Base-by-base conservation (phyloP, 805 yeast genomes). In the Monosporozyma siamensis region DNA sequence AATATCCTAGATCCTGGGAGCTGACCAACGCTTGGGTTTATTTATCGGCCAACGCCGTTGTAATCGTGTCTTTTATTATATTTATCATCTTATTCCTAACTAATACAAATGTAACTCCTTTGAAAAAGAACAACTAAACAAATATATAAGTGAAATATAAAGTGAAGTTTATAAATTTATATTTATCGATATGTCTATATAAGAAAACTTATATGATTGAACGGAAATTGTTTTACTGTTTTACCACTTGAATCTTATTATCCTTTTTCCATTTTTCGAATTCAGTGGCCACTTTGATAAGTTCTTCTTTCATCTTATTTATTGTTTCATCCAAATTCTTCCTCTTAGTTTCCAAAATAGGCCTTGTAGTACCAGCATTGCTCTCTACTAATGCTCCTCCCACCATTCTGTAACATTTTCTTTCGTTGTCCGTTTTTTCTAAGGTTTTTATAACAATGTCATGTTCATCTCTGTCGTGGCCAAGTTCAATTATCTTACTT, bases 11-110 rank as follows among this genome's bases (percentile, higher is more conserved):
- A 64, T 81, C 94, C 35, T 92, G 92, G 90, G 85, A 83, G 47
- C 90, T 92, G 55, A 71, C 95, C 23, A 89, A 89, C 63, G 76
- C 97, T 1, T 87, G 96, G 95, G 87, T 89, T 40, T 92, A 92
- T 61, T 65, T 90, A 47, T 71, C 83, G 18, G 73, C 88, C 39
- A 80, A 89, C 12, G 65, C 63, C 3, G 65, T 80, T 26, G 95
- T 94, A 18, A 77, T 81, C 24, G 54, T 66, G 21, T 83, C 82
- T 1, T 92, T 96, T 94, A 58, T 87, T 37, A 50, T 77, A 22
- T 90, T 92, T 60, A 77, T 85, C n/a, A 63, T 75, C 29, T 68
- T 80, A 48, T 89, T 78, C 64, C 48, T 67, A 34, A 40, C 58
- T 2, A 52, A 25, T 9, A 51, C 40, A 38, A 41, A 42, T 23